Evolutionary conservation across 2,329 filamentous ascomycete genomes (phyloP).

Genomic region (Botrytis paeoniae): DNA sequence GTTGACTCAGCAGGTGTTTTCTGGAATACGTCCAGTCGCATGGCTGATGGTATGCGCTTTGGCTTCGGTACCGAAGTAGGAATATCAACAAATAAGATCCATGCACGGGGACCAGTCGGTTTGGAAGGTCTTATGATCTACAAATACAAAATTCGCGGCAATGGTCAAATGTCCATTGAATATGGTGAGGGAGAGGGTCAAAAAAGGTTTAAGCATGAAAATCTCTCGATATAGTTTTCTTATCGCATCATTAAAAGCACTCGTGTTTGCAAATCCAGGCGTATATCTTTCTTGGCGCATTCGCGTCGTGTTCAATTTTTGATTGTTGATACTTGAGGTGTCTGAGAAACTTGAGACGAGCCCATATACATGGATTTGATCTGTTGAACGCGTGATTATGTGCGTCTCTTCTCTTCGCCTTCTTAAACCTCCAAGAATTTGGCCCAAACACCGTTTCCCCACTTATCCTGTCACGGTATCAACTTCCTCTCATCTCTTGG

Average conservation of each 20-base stretch:
- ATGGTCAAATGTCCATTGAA: slow-evolving; percentile 74
- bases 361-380: not conserved
- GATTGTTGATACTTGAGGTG: slow-evolving; percentile 10
- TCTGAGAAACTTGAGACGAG: slow-evolving; percentile 13
- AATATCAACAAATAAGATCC: slow-evolving; percentile 98
- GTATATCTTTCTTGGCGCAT: slow-evolving; percentile 3
- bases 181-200: slow-evolving; percentile 66
- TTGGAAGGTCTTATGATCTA: slow-evolving; percentile 95
- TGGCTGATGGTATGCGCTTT: slow-evolving; percentile 95
- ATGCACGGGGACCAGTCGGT: slow-evolving; percentile 88
- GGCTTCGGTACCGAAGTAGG: slow-evolving; percentile 98
- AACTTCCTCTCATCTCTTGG: not conserved
- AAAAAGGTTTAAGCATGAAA: slow-evolving; percentile 58
- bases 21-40: slow-evolving; percentile 93
- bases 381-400: not conserved
- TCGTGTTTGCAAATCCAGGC: not conserved
- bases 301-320: not conserved
- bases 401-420: not conserved
- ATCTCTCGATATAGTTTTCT: slow-evolving; percentile 29
- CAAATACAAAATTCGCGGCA: slow-evolving; percentile 86
- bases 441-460: slow-evolving; percentile 7
- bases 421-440: not conserved
- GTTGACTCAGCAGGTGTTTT: slow-evolving; percentile 91
- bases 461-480: slow-evolving; percentile 16
- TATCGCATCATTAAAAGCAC: not conserved